Evolutionary conservation across 371 early-diverging fungal genomes (phyloP).

Genomic region (Mortierella sp.): DNA sequence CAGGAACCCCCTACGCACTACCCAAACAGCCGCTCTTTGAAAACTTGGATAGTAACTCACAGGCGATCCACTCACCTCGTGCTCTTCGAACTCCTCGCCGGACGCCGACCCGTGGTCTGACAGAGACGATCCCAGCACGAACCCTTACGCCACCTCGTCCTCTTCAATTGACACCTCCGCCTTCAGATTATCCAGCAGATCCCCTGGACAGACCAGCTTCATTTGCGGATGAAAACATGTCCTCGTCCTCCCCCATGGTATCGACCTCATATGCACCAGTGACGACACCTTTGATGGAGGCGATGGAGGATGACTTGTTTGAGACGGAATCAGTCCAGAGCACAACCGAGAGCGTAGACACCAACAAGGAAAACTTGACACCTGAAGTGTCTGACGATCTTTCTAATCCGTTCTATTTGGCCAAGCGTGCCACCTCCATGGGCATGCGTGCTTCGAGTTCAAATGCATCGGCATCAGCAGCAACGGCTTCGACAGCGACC

Average conservation of each 20-base stretch:
- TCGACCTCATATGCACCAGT: neutral
- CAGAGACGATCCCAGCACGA: neutral
- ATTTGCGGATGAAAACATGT: too few relatives aligned
- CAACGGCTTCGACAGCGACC: constrained; percentile 6
- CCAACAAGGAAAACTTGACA: constrained; percentile 42
- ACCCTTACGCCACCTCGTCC: neutral
- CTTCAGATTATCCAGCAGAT: neutral
- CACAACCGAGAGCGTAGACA: constrained; percentile 14
- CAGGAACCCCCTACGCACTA: too few relatives aligned
- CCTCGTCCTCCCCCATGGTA: too few relatives aligned
- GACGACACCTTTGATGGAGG: constrained; percentile 9
- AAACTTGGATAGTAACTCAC: constrained; percentile 16
- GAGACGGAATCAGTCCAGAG: constrained; percentile 42
- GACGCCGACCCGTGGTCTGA: neutral
- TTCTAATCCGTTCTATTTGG: constrained; percentile 24
- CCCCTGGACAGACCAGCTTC: neutral
- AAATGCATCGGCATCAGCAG: neutral
- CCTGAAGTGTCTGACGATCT: constrained; percentile 27
- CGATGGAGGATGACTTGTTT: constrained; percentile 31
- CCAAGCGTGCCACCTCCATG: too few relatives aligned
- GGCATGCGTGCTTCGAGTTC: too few relatives aligned
- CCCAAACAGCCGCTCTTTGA: too few relatives aligned
- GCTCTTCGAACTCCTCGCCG: constrained; percentile 31
- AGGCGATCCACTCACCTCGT: constrained; percentile 25
- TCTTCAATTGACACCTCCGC: neutral